These are phyloP conservation scores for Linnemannia hyalina DNA, from an alignment of 192 early-diverging fungal species.

Conservation along the genomic window DNA sequence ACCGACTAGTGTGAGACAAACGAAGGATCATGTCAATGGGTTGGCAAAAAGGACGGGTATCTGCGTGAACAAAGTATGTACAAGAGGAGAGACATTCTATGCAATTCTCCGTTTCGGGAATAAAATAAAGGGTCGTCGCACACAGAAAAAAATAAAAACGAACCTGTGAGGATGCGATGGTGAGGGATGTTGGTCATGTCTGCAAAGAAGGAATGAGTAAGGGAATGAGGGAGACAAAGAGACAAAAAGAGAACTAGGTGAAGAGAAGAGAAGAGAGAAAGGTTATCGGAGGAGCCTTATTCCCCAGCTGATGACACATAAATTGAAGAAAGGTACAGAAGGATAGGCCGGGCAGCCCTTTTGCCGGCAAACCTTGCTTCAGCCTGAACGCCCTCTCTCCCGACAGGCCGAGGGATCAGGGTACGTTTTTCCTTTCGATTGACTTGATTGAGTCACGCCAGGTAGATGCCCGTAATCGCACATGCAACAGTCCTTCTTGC, in stretches of 20 bases:
- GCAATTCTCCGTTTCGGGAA: conserved; percentile 1
- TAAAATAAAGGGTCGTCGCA: background rate
- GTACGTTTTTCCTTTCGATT: too few relatives aligned
- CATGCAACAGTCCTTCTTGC: background rate
- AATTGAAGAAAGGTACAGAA: background rate
- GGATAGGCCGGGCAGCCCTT: background rate
- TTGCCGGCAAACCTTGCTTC: conserved; percentile 12
- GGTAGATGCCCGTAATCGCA: background rate
- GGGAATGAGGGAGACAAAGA: background rate
- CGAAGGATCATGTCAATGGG: background rate
- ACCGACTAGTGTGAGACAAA: conserved; percentile 60
- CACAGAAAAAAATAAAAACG: background rate
- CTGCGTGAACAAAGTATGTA: too few relatives aligned
- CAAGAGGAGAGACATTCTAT: background rate
- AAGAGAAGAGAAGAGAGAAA: background rate
- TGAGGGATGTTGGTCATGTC: conserved; percentile 29
- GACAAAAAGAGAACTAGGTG: background rate
- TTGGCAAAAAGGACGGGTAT: too few relatives aligned
- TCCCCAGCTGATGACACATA: background rate
- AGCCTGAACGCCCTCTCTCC: background rate
- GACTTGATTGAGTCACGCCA: background rate
- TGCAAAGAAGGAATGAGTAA: background rate
- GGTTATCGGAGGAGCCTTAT: background rate
- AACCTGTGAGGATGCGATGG: conserved; percentile 50
- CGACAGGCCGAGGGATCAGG: background rate